Percentiles rank a stretch among this genome's conserved stretches.
phyloP scores from a whole-genome alignment of 352 stramenopile species.

The Phytophthora constricta region DNA sequence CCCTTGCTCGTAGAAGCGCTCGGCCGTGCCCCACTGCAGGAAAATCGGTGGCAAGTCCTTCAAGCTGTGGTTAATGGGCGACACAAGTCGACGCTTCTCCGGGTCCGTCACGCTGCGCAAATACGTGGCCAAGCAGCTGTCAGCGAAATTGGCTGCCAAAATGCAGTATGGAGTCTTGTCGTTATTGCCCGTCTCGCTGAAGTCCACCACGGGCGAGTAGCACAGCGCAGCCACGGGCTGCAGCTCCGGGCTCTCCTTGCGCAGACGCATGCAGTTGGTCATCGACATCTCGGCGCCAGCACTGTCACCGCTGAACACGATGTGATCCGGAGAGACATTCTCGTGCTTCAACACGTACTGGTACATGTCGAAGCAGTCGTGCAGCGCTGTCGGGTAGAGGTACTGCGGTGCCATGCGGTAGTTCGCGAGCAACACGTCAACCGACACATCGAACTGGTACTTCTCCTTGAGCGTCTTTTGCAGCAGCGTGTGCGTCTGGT shows the following conservation, averaged over 20 bases:
- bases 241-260: constrained; percentile 14
- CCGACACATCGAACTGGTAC: constrained; percentile 14
- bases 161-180: constrained; percentile 17
- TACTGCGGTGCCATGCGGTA: constrained; percentile 51
- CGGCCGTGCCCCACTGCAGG: constrained; percentile 13
- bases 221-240: constrained; percentile 21
- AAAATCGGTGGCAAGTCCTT: constrained; percentile 14
- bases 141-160: constrained; percentile 6
- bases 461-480: constrained; percentile 14
- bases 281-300: constrained; percentile 40
- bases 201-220: constrained; percentile 25
- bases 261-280: constrained; percentile 30
- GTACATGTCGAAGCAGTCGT: constrained; percentile 46
- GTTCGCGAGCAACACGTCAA: constrained; percentile 53
- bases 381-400: constrained; percentile 37
- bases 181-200: constrained; percentile 15
- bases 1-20: constrained; percentile 14
- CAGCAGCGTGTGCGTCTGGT: constrained; percentile 26
- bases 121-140: constrained; percentile 8
- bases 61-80: constrained; percentile 21
- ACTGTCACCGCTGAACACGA: constrained; percentile 52
- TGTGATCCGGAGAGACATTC: constrained; percentile 22
- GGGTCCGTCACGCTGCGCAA: constrained; percentile 12
- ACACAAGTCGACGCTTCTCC: constrained; percentile 17
- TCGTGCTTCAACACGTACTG: constrained; percentile 37